phyloP scores from a whole-genome alignment of 108 stramenopile genomes.

The Nitzschia inconspicua region DNA sequence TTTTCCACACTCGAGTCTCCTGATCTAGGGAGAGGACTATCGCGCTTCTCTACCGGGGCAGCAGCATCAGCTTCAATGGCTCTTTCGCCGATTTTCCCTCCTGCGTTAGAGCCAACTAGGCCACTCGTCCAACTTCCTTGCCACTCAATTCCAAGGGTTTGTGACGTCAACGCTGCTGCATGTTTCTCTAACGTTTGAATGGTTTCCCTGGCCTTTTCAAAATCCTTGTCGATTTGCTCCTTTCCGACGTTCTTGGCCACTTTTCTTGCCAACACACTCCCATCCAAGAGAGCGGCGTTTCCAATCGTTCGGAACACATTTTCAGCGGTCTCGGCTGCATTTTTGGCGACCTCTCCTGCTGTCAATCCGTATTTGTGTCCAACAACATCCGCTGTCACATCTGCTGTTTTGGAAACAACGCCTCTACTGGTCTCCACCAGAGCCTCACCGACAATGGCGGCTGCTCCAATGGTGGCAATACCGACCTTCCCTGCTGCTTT shows the following conservation, averaged over 20 bases:
- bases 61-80: not conserved
- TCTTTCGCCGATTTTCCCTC: not conserved
- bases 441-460: conserved; percentile 40
- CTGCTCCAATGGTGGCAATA: conserved; percentile 42
- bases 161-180: not conserved
- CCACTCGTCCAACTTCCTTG: not conserved
- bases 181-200: conserved; percentile 4
- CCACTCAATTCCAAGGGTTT: conserved; percentile 4
- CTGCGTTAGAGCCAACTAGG: not conserved
- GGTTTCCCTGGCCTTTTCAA: conserved; percentile 14
- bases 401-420: conserved; percentile 19
- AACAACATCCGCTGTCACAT: conserved; percentile 34
- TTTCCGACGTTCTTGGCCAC: conserved; percentile 31
- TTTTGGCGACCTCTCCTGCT: conserved; percentile 32
- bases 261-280: conserved; percentile 11
- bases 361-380: conserved; percentile 42
- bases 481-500: conserved; percentile 35
- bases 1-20: no score
- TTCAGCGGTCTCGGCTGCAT: conserved; percentile 31
- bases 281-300: conserved; percentile 17
- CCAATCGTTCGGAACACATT: conserved; percentile 34
- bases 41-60: no score
- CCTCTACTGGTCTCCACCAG: conserved; percentile 25
- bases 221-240: conserved; percentile 17
- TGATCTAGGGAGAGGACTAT: no score